These are phyloP conservation scores for Pulveroboletus sp. DNA, from an alignment of 768 basidiomycete species.

Conservation along the genomic window DNA sequence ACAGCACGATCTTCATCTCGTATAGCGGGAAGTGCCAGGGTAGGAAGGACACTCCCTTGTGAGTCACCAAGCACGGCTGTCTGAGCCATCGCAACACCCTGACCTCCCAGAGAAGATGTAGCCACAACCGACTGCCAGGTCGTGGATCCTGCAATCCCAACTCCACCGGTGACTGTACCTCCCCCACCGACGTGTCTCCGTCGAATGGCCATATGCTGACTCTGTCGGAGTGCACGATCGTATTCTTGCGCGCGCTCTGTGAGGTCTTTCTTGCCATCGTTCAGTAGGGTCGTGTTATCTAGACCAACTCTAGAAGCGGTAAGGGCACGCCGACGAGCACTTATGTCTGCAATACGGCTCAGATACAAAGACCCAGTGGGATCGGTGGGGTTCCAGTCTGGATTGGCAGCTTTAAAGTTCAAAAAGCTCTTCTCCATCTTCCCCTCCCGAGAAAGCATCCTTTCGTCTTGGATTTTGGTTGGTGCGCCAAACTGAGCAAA, in stretches of 20 bases:
- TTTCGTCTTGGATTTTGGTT: slow-evolving; percentile 57
- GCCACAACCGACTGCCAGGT: slow-evolving; percentile 40
- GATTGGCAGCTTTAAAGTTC: slow-evolving; percentile 94
- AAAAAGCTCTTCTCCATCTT: slow-evolving; percentile 99
- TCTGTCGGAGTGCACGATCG: slow-evolving; percentile 69
- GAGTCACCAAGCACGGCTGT: slow-evolving; percentile 76
- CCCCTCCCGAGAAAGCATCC: slow-evolving; percentile 81
- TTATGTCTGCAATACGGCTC: slow-evolving; percentile 72
- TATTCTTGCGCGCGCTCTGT: slow-evolving; percentile 65
- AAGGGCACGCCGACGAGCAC: slow-evolving; percentile 38
- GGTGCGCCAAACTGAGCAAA: slow-evolving; percentile 77
- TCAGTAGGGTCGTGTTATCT: slow-evolving; percentile 29
- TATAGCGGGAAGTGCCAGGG: slow-evolving; percentile 17
- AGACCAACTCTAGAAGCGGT: slow-evolving; percentile 22
- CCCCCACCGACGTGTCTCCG: slow-evolving; percentile 34
- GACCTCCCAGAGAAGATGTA: slow-evolving; percentile 38
- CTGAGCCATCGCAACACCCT: slow-evolving; percentile 51
- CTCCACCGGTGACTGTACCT: slow-evolving; percentile 36
- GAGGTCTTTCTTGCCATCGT: slow-evolving; percentile 34
- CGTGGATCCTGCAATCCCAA: slow-evolving; percentile 46
- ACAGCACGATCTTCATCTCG: slow-evolving; percentile 44
- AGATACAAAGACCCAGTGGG: slow-evolving; percentile 89
- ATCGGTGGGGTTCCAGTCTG: slow-evolving; percentile 92
- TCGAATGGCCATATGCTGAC: slow-evolving; percentile 48
- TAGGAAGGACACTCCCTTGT: slow-evolving; percentile 46